Percentiles rank a stretch among this genome's conserved stretches.
These are phyloP conservation scores for Beauveria bassiana DNA, from an alignment of 2,329 filamentous ascomycete genomes.

Conservation along the genomic window DNA sequence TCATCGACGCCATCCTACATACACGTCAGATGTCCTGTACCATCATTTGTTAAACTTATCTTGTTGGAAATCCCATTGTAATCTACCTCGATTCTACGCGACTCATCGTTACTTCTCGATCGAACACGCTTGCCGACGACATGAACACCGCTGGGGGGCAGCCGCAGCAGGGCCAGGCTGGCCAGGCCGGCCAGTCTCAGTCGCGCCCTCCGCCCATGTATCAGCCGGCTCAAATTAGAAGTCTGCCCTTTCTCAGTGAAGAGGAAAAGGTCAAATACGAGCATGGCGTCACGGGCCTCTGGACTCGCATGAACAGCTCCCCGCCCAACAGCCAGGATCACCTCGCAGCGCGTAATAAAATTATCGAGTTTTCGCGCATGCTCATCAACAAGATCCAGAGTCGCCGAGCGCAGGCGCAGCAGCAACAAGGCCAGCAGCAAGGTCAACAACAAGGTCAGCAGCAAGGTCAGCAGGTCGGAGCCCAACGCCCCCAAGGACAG, in stretches of 20 bases:
- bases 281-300: slow-evolving; percentile 45
- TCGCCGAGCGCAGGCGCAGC: slow-evolving; percentile 28
- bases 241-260: slow-evolving; percentile 40
- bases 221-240: slow-evolving; percentile 44
- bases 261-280: slow-evolving; percentile 54
- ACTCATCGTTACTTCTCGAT: neutral
- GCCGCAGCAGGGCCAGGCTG: slow-evolving; percentile 17
- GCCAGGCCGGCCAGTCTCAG: slow-evolving; percentile 18
- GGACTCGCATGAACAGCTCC: slow-evolving; percentile 42
- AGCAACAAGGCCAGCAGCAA: slow-evolving; percentile 21
- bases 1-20: neutral
- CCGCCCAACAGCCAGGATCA: slow-evolving; percentile 41
- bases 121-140: neutral
- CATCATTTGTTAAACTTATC: neutral
- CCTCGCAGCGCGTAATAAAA: slow-evolving; percentile 46
- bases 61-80: neutral
- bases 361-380: slow-evolving; percentile 53
- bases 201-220: slow-evolving; percentile 34
- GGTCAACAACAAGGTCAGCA: slow-evolving; percentile 23
- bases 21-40: neutral
- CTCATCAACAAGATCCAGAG: slow-evolving; percentile 44
- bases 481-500: slow-evolving; percentile 13
- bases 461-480: slow-evolving; percentile 18
- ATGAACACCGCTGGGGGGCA: slow-evolving; percentile 22
- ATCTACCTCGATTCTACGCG: neutral